A percentile compares a stretch with the other conserved stretches of the same genome.
Conservation (phyloP, 768 basidiomycete species). For the Hericium alpestre region DNA sequence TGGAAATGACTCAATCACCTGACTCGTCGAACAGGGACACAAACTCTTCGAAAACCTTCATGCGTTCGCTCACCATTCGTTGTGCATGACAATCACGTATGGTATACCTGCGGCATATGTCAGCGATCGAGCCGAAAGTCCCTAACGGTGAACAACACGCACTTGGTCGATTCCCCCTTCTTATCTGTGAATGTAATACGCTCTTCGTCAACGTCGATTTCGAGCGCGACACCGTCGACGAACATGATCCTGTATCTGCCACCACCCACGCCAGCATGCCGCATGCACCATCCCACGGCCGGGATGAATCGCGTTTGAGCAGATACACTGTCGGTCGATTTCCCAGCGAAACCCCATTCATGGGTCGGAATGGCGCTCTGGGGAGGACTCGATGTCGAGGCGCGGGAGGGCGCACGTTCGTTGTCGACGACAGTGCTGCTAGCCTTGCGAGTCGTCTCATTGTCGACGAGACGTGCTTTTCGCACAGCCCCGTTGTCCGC, state of each 20-base stretch:
- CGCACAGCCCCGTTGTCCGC: too few relatives aligned
- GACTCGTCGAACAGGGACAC: constrained; percentile 29
- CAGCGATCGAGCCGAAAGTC: not conserved
- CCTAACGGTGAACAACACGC: constrained; percentile 4
- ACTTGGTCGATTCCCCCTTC: constrained; percentile 22
- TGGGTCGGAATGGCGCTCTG: constrained; percentile 1
- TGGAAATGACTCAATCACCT: not conserved
- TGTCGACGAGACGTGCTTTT: not conserved
- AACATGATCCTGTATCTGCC: constrained; percentile 35
- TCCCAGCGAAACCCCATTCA: too few relatives aligned
- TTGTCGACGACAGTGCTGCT: constrained; percentile 13
- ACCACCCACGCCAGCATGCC: constrained; percentile 19
- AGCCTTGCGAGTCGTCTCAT: constrained; percentile 8
- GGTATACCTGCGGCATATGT: constrained; percentile 17
- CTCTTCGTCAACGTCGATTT: constrained; percentile 35
- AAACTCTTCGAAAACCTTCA: constrained; percentile 33
- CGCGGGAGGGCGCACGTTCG: constrained; percentile 6
- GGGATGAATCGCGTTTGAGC: constrained; percentile 29
- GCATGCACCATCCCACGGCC: constrained; percentile 33
- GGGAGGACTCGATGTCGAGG: constrained; percentile 10
- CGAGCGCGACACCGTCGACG: constrained; percentile 28
- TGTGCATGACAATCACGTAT: constrained; percentile 25
- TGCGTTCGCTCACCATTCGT: constrained; percentile 27
- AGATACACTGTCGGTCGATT: not conserved
- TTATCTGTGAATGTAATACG: constrained; percentile 25